Conservation (phyloP, 208 protist genomes). For the Leishmania lainsoni region DNA sequence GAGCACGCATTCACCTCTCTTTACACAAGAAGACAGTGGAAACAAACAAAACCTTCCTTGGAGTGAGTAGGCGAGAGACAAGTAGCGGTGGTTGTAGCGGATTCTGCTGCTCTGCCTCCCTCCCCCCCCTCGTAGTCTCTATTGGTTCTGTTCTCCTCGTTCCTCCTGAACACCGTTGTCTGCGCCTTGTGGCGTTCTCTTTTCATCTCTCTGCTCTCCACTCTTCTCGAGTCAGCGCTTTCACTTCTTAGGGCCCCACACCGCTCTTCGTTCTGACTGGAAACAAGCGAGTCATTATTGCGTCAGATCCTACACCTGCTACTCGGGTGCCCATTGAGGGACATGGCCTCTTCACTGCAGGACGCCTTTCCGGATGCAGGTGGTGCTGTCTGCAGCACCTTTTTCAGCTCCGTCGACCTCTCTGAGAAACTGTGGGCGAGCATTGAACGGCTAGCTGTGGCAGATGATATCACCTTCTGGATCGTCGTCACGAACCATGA, state of each 20-base stretch:
- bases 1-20: neutral
- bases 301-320: neutral
- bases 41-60: neutral
- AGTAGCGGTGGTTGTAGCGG: neutral
- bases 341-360: constrained; percentile 22
- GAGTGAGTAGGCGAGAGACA: neutral
- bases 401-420: constrained; percentile 69
- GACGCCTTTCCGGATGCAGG: constrained; percentile 61
- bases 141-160: neutral
- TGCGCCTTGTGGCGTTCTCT: no score
- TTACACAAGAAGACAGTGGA: neutral
- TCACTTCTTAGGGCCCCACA: neutral
- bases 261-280: neutral
- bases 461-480: constrained; percentile 86
- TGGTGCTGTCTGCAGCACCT: constrained; percentile 53
- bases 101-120: neutral
- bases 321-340: neutral
- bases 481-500: constrained; percentile 71
- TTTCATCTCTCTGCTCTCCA: neutral
- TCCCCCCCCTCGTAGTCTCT: neutral
- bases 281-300: neutral
- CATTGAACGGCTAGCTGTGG: constrained; percentile 53
- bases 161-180: neutral
- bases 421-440: constrained; percentile 70
- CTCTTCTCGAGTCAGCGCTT: neutral